Evolutionary conservation across 257 asterid species (phyloP), one percentile per base, ranked within the genome.

Genomic region (Echites panduratus): DNA sequence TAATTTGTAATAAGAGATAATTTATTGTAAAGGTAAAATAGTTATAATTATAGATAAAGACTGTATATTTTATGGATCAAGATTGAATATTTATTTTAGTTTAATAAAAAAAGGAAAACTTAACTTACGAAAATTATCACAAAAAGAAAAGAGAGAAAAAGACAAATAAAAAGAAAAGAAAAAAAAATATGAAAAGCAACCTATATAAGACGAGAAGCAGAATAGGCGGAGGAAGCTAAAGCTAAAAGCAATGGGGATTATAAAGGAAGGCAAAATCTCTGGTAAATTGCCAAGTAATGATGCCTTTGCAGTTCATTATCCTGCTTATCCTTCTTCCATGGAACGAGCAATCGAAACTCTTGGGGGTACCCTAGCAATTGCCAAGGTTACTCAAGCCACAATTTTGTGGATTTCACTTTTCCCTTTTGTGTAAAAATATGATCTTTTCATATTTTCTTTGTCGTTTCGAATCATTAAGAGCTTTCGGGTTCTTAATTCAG

Each of bases 241-340:
- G 27, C 12, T 9, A 19, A 49, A 64, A 66, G 32, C 45, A 12
- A 93, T 93, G 98, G 97, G 94, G 50, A 52, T 88, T 22, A 83
- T 94, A 38, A 76, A 87, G 71, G 89, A 87, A 16, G 96, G 97
- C 53, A 82, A 92, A 16, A 83, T 91, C 63, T 87, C 93, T 9
- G 99, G 99, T 35, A 77, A 63, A 52, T 75, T 91, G 35, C 95
- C 95, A 62, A 78, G 66, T 79, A 73, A 78, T 10, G 73, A 83
- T 20, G 85, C 75, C 57, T 94, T 94, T 79, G 87, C 84, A 38
- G 90, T 91, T 77, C 85, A 89, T 82, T 91, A 91, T 79, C 99
- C 99, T 7, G 99, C 95, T 68, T 94, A 94, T 68, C 90, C 99
- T 82, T 88, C 97, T 75, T 91, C 98, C 14, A 77, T 79, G 4